These are phyloP conservation scores for Sporisorium scitamineum DNA, from an alignment of 1,284 basidiomycete genomes.

Conservation along the genomic window DNA sequence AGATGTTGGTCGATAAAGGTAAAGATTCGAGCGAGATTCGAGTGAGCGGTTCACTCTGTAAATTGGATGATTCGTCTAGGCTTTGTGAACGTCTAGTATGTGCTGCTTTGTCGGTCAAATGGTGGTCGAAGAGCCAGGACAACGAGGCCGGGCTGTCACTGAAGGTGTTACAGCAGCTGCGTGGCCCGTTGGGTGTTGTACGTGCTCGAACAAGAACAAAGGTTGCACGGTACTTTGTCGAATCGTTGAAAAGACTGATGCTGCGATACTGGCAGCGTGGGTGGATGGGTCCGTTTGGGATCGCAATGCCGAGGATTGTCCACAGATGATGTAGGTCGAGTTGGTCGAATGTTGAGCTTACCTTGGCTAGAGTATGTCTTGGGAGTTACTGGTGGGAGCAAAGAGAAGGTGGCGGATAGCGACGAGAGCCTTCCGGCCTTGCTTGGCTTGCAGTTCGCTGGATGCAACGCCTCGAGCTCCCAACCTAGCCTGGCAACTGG, in stretches of 20 bases:
- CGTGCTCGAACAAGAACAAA: background rate
- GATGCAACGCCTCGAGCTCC: background rate
- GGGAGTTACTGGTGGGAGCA: constrained; percentile 52
- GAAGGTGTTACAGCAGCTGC: background rate
- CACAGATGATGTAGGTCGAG: constrained; percentile 6
- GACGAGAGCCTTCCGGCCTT: constrained; percentile 42
- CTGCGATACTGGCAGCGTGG: constrained; percentile 1
- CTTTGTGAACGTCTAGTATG: background rate
- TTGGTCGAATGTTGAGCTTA: constrained; percentile 37
- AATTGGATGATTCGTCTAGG: background rate
- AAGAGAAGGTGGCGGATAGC: constrained; percentile 43
- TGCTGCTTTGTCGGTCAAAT: background rate
- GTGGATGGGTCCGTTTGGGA: background rate
- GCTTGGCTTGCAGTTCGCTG: constrained; percentile 9
- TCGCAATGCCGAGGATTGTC: constrained; percentile 34
- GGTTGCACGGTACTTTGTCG: background rate
- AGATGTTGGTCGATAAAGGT: background rate
- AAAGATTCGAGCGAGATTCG: background rate
- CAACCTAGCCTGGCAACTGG: background rate
- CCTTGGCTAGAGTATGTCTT: constrained; percentile 56
- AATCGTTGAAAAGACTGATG: constrained; percentile 1
- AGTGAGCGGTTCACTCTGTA: background rate
- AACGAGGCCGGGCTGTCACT: background rate
- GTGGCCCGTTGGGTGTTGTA: background rate
- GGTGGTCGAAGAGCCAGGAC: background rate